Base-by-base conservation (phyloP, 148 eudicot genomes). In the Silene uniflora region DNA sequence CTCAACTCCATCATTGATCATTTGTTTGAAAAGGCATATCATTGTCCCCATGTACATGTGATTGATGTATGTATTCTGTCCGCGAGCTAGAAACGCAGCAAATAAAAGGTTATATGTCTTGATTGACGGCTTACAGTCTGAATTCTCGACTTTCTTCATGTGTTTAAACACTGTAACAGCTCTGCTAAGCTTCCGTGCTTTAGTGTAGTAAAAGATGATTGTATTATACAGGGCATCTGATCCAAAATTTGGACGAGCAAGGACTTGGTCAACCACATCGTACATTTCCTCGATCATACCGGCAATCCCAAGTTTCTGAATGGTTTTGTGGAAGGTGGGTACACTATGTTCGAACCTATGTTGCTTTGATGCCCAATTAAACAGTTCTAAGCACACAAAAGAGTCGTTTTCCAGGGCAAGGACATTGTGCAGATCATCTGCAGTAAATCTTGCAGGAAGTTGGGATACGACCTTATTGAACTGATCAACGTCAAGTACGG, bases 231-330 rank as follows among this genome's bases (percentile, higher is more conserved):
- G 78, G 61, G 83, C 82, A 82, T 94, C 98, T 0, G 95, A 83
- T 24, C 91, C 91, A 78, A 94, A 76, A 39, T 74, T 79, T 69
- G 88, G 90, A 82, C 83, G 62, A 72, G 87, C 88, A 75, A 91
- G 88, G 73, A 89, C 81, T 70, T 91, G 87, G 66, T 85, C 87
- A 14, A 94, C 93, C 72, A 94, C 73, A 69, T 59, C 76, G 83
- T 91, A 93, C 97, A 94, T 90, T 59, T 91, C 93, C 52, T 86
- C 77, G 32, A 87, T 89, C 88, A 94, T 84, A 72, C 87, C 80
- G 0, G 90, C 91, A 22, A 77, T 83, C 25, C 97, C 98, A 39
- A 94, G 98, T 81, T 84, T 91, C 69, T 89, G 87, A 32, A 94
- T 80, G 0, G 84, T 89, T 39, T 86, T 47, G 46, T 94, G 96